phyloP scores from a whole-genome alignment of 805 yeast genomes.

The Huiozyma sinensis region DNA sequence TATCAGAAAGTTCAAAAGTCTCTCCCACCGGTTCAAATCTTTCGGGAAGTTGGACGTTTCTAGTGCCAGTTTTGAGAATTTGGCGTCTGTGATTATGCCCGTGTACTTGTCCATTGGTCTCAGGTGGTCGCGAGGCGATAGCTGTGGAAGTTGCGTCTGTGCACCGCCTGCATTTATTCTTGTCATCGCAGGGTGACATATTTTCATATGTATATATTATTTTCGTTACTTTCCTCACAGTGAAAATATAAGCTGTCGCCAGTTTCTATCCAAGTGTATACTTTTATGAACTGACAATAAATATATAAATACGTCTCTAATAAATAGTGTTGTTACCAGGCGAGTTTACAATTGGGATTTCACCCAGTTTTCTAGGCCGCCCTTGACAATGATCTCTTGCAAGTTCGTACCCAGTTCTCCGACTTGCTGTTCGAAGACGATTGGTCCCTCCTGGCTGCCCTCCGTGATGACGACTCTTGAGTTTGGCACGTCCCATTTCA shows the following conservation, averaged over 20 bases:
- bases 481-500: slow-evolving; percentile 85
- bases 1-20: slow-evolving; percentile 18
- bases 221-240: too few relatives aligned
- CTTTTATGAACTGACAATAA: background rate
- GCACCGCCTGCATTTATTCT: too few relatives aligned
- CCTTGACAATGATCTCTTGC: slow-evolving; percentile 93
- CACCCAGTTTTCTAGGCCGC: slow-evolving; percentile 99
- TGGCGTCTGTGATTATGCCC: slow-evolving; percentile 11
- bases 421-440: slow-evolving; percentile 72
- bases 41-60: slow-evolving; percentile 20
- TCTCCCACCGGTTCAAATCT: slow-evolving; percentile 24
- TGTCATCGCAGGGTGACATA: too few relatives aligned
- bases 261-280: too few relatives aligned
- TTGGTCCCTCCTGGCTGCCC: slow-evolving; percentile 35
- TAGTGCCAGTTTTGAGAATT: slow-evolving; percentile 19
- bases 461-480: slow-evolving; percentile 75
- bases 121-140: background rate
- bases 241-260: too few relatives aligned
- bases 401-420: slow-evolving; percentile 92
- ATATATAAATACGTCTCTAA: slow-evolving; percentile 1
- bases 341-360: slow-evolving; percentile 44
- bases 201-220: too few relatives aligned
- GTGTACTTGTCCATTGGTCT: slow-evolving; percentile 17
- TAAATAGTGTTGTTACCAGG: background rate
- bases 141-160: background rate